Base-by-base conservation (phyloP, 306 rosid species). In the Spatholobus suberectus region DNA sequence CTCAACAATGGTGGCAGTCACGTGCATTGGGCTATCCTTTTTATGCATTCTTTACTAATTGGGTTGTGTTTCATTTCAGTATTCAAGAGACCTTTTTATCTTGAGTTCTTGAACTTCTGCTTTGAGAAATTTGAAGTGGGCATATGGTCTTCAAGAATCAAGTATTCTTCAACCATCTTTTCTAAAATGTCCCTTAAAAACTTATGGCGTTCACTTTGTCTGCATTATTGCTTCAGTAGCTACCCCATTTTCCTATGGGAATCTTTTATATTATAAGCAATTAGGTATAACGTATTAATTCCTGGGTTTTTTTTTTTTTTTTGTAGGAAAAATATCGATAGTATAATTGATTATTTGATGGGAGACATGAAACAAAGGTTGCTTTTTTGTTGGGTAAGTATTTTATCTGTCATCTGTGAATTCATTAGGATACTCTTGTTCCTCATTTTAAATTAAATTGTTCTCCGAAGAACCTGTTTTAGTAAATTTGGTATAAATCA, bases 111-210 rank as follows among this genome's bases (percentile, higher is more conserved):
- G 49, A 77, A 85, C 69, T 95, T 93, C 86, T 95, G 99, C 95
- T 95, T 95, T 26, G 90, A 93, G 86, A 87, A 81, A 8, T 95
- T 95, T 88, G 98, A 95, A 87, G 98, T 93, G 70, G 99, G 84
- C 20, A 57, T 93, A 41, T 95, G 99, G 99, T 89, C 99, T 76
- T 93, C 99, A 73, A 89, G 99, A 90, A 73, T 46, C 47, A 87
- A 79, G 99, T 95, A 90, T 67, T 74, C 67, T 61, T 87, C 86
- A 47, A 69, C 77, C 78, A 70, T 58, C 55, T 78, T 82, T 58
- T 18, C 44, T 61, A 54, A 23, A 49, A 20, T 73, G 26, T 67
- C 62, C 32, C 46, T 57, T 35, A 23, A 62, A 43, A 32, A 18
- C 41, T 51, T 46, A 0, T 76, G 57, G 29, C 63, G 55, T 76